These are phyloP conservation scores for Chaetomium tenue DNA, from an alignment of 495 filamentous ascomycete genomes.

Conservation along the genomic window DNA sequence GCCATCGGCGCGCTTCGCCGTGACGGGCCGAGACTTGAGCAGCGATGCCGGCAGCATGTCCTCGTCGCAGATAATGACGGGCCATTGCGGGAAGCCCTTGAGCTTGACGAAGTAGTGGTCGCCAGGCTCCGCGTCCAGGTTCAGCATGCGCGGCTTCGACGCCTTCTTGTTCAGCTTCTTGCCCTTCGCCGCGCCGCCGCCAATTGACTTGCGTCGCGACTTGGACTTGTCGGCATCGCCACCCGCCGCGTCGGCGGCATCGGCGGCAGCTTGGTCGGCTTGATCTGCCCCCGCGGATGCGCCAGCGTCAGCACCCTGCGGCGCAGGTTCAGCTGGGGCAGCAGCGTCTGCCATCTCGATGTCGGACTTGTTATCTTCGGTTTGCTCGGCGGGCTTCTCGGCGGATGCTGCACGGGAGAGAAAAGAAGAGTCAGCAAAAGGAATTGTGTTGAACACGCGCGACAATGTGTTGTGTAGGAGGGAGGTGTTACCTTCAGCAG, in stretches of 20 bases:
- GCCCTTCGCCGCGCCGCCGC: slow-evolving; percentile 63
- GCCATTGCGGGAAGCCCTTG: slow-evolving; percentile 89
- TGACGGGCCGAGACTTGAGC: slow-evolving; percentile 71
- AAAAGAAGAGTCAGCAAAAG: slow-evolving; percentile 21
- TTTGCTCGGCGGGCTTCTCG: slow-evolving; percentile 32
- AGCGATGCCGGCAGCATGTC: slow-evolving; percentile 78
- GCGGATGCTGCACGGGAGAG: slow-evolving; percentile 19
- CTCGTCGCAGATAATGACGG: slow-evolving; percentile 85
- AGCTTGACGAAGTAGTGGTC: slow-evolving; percentile 83
- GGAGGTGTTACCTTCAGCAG: slow-evolving; percentile 23
- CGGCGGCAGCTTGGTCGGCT: slow-evolving; percentile 24
- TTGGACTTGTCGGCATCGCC: slow-evolving; percentile 45
- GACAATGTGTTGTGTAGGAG: background rate
- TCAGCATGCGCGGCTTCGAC: slow-evolving; percentile 65
- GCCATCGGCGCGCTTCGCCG: slow-evolving; percentile 73
- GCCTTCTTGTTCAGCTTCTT: slow-evolving; percentile 86
- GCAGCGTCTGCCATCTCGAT: slow-evolving; percentile 41
- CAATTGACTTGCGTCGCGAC: slow-evolving; percentile 63
- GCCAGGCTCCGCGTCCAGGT: slow-evolving; percentile 78
- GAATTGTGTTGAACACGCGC: slow-evolving; percentile 3
- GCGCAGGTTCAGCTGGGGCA: slow-evolving; percentile 30
- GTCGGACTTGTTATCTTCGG: slow-evolving; percentile 36
- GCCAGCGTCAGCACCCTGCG: slow-evolving; percentile 30
- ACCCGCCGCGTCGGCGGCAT: slow-evolving; percentile 27
- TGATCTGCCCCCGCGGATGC: slow-evolving; percentile 13